Conservation (phyloP, 2,329 filamentous ascomycete species). For the Colletotrichum sp. region DNA sequence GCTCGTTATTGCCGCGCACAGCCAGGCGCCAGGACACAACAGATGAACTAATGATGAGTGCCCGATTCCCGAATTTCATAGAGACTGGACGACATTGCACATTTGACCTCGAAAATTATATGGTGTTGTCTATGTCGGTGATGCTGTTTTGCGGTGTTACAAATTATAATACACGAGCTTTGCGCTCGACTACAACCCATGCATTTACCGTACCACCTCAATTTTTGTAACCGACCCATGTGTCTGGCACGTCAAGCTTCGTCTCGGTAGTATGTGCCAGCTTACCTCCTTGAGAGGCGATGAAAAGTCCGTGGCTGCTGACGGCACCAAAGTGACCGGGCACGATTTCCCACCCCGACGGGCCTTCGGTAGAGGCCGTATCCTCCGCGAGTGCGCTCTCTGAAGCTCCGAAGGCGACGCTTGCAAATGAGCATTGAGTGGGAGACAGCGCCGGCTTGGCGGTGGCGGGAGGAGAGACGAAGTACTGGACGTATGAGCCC, state of each 20-base stretch:
- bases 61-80: not conserved
- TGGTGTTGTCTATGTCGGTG: not conserved
- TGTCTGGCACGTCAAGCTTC: constrained; percentile 55
- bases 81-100: not conserved
- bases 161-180: not conserved
- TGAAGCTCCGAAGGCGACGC: constrained; percentile 38
- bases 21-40: not conserved
- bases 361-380: constrained; percentile 6
- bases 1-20: not conserved
- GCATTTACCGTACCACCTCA: not conserved
- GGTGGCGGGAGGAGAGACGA: constrained; percentile 45
- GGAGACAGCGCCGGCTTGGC: constrained; percentile 17
- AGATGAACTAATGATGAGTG: not conserved
- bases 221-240: constrained; percentile 26
- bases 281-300: constrained; percentile 29
- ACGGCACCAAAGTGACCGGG: constrained; percentile 64
- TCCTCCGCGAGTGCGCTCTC: constrained; percentile 9
- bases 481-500: constrained; percentile 72
- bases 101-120: not conserved
- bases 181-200: not conserved
- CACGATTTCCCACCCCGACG: constrained; percentile 28
- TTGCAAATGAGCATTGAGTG: constrained; percentile 7
- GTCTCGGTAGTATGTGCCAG: constrained; percentile 27
- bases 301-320: constrained; percentile 64
- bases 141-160: not conserved